Percentiles rank a stretch among this genome's conserved stretches.
These are phyloP conservation scores for Aspergillus tubingensis DNA, from an alignment of 2,329 filamentous ascomycete genomes.

Conservation along the genomic window DNA sequence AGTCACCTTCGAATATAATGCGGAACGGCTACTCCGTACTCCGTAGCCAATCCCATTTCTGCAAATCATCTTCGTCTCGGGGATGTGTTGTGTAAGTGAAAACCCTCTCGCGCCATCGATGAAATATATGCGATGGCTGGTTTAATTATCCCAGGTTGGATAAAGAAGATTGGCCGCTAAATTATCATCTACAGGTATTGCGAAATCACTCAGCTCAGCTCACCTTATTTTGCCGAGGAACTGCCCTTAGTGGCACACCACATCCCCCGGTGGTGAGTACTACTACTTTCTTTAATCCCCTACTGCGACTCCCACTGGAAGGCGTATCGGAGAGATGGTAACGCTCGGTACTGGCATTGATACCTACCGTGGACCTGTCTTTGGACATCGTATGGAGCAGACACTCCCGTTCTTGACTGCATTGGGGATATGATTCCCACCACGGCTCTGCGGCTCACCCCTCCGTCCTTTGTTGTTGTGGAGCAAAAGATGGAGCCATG, in stretches of 20 bases:
- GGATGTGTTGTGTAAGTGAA: background rate
- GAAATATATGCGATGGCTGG: background rate
- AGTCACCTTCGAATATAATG: background rate
- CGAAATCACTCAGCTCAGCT: background rate
- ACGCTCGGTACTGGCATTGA: background rate
- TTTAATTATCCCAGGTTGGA: background rate
- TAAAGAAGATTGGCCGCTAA: background rate
- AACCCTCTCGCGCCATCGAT: background rate
- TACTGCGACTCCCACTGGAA: background rate
- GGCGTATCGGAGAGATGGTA: background rate
- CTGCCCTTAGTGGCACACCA: background rate
- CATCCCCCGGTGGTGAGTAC: background rate
- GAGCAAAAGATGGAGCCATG: slow-evolving; percentile 15
- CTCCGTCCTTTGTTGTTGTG: slow-evolving; percentile 12
- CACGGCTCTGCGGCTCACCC: slow-evolving; percentile 12
- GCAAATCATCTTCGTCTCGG: background rate
- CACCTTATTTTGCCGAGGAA: slow-evolving; percentile 3
- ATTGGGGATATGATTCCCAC: background rate
- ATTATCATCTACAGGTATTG: background rate
- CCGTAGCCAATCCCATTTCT: background rate
- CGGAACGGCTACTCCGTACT: background rate
- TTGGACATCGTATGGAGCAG: background rate
- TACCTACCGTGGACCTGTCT: background rate
- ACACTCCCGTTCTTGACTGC: background rate
- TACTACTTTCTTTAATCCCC: too few relatives aligned